These are phyloP conservation scores for Trichosporon asahii DNA, from an alignment of 1,284 basidiomycete genomes.

Conservation along the genomic window DNA sequence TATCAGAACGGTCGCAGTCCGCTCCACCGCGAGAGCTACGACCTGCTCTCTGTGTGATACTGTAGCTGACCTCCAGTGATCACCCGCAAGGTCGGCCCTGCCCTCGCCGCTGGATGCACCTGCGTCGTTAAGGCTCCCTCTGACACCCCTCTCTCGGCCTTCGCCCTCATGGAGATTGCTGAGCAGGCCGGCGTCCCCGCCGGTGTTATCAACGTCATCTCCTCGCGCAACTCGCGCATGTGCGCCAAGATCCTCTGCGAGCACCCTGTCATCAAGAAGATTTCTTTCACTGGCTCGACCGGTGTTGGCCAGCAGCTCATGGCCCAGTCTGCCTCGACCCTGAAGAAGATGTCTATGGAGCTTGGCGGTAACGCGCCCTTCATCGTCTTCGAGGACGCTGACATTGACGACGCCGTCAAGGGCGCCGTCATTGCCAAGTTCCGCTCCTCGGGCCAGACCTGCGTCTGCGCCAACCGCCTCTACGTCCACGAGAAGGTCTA, in stretches of 20 bases:
- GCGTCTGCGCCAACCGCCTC: conserved; percentile 62
- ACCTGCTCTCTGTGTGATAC: too few relatives aligned
- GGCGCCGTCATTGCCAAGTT: conserved; percentile 86
- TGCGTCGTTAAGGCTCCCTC: conserved; percentile 90
- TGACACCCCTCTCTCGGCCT: conserved; percentile 87
- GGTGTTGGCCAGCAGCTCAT: conserved; percentile 83
- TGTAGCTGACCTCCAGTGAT: conserved; percentile 52
- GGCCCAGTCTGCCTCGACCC: conserved; percentile 73
- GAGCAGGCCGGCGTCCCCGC: conserved; percentile 87
- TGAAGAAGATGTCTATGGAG: conserved; percentile 87
- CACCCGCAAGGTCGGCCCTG: conserved; percentile 57
- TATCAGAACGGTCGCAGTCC: too few relatives aligned
- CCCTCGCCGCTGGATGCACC: conserved; percentile 88
- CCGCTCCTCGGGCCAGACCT: conserved; percentile 81
- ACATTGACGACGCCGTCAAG: conserved; percentile 83
- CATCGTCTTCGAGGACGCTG: conserved; percentile 93
- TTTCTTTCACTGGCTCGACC: conserved; percentile 87
- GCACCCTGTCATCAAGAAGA: conserved; percentile 64
- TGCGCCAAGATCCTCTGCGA: conserved; percentile 34
- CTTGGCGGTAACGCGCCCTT: conserved; percentile 66
- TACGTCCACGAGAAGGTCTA: conserved; percentile 64
- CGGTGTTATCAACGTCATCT: conserved; percentile 90
- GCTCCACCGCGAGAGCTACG: too few relatives aligned
- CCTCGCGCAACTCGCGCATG: conserved; percentile 48
- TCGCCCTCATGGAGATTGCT: conserved; percentile 68